Evolutionary conservation across 495 filamentous ascomycete species (phyloP).

Genomic region (Hyaloscypha hepaticicola): DNA sequence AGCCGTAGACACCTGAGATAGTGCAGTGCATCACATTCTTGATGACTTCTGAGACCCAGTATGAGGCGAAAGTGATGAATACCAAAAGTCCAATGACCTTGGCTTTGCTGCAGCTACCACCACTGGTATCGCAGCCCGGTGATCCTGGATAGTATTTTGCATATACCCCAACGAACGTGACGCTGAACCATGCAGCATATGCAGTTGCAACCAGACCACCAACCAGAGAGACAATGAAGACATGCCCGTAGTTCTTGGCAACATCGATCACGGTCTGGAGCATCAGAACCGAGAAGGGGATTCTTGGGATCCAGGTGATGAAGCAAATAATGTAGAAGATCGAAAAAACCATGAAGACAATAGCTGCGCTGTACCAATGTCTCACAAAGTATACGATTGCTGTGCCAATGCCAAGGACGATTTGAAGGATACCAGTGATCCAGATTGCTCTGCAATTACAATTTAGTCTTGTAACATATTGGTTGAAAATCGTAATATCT

Average conservation of each 20-base stretch:
- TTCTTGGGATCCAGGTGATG: slow-evolving; percentile 80
- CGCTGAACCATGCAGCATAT: slow-evolving; percentile 65
- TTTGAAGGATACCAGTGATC: slow-evolving; percentile 72
- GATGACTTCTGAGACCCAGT: slow-evolving; percentile 89
- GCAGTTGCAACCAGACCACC: slow-evolving; percentile 73
- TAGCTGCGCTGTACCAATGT: slow-evolving; percentile 75
- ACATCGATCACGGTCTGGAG: slow-evolving; percentile 85
- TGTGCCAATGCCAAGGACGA: slow-evolving; percentile 65
- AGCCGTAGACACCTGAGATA: slow-evolving; percentile 84
- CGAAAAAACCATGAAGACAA: slow-evolving; percentile 80
- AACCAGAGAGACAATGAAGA: slow-evolving; percentile 79
- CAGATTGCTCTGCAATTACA: slow-evolving; percentile 62
- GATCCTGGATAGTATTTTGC: slow-evolving; percentile 71
- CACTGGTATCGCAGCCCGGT: slow-evolving; percentile 61
- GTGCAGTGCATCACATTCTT: slow-evolving; percentile 91
- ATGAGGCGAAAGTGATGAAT: slow-evolving; percentile 85
- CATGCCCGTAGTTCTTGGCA: slow-evolving; percentile 75
- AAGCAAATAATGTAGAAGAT: slow-evolving; percentile 79
- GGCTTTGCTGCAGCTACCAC: slow-evolving; percentile 67
- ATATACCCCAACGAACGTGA: slow-evolving; percentile 67
- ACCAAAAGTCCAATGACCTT: slow-evolving; percentile 82
- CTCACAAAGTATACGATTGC: slow-evolving; percentile 65
- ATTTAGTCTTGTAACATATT: background rate
- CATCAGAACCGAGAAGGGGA: slow-evolving; percentile 89
- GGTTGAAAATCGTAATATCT: background rate